Conservation (phyloP, 768 basidiomycete genomes). For the Cystobasidium onofrii region DNA sequence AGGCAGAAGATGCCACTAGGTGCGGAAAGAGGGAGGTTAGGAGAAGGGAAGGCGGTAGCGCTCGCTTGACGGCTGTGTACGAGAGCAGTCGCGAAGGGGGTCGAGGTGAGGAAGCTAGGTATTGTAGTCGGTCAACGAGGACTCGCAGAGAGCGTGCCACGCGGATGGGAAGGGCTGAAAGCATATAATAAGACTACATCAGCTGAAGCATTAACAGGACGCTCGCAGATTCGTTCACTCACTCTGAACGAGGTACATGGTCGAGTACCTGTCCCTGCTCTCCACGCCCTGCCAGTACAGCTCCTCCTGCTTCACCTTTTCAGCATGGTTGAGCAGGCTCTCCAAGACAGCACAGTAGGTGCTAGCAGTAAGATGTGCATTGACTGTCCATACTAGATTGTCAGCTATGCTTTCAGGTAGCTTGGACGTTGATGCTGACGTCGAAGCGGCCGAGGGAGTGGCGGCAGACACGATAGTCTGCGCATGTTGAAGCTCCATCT, state of each 20-base stretch:
- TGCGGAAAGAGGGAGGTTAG: slow-evolving; percentile 63
- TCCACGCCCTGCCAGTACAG: slow-evolving; percentile 33
- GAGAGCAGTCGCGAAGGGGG: slow-evolving; percentile 6
- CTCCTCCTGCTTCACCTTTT: neutral
- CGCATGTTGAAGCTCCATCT: neutral
- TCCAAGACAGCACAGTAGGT: slow-evolving; percentile 1
- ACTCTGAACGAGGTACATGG: slow-evolving; percentile 28
- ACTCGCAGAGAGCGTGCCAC: neutral
- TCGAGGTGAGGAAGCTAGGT: slow-evolving; percentile 16
- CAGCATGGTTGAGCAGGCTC: slow-evolving; percentile 20
- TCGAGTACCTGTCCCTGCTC: neutral
- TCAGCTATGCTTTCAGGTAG: neutral
- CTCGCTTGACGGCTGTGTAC: slow-evolving; percentile 39
- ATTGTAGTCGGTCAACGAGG: neutral
- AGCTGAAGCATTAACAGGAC: neutral
- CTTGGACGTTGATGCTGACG: neutral
- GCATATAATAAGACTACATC: neutral
- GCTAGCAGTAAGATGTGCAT: neutral
- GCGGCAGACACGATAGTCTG: neutral
- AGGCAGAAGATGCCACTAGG: slow-evolving; percentile 46
- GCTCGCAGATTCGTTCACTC: neutral
- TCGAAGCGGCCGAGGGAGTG: no score
- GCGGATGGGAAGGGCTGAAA: slow-evolving; percentile 6
- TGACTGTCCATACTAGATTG: slow-evolving; percentile 19
- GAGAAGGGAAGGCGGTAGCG: slow-evolving; percentile 52